Percentiles rank a stretch among this genome's conserved stretches.
Evolutionary conservation across 345 rosid genomes (phyloP).

Genomic region (Eucalyptus shirleyi): DNA sequence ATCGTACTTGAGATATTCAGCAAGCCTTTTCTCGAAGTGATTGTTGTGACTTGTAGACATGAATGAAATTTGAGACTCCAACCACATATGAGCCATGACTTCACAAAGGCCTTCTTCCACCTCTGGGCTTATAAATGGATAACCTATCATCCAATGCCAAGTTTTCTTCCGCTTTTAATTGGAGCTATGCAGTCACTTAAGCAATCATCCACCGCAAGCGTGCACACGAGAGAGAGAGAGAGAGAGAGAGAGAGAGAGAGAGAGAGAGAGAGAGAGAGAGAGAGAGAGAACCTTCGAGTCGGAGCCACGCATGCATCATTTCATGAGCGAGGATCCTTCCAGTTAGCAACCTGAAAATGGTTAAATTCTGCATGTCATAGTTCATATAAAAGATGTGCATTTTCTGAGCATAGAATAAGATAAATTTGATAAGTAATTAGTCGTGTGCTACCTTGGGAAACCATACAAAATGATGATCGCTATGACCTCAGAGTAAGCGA

Average conservation of each 20-base stretch:
- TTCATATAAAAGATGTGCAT: background rate
- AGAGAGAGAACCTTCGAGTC: background rate
- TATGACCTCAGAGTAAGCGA: background rate
- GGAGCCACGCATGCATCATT: constrained; percentile 1
- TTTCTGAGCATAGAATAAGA: background rate
- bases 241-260: background rate
- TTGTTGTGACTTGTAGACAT: background rate
- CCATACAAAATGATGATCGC: background rate
- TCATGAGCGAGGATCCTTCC: background rate
- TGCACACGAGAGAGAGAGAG: background rate
- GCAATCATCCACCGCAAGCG: background rate
- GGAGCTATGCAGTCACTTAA: background rate
- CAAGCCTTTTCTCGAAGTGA: background rate
- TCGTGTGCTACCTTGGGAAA: background rate
- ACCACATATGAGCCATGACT: background rate
- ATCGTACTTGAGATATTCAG: background rate
- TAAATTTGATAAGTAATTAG: background rate
- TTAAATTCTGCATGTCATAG: background rate
- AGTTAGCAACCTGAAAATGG: background rate
- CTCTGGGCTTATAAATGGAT: background rate
- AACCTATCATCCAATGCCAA: background rate
- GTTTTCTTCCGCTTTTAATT: background rate
- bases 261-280: background rate
- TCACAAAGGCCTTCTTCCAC: background rate
- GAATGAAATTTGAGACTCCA: background rate